Base-by-base conservation (phyloP, 306 rosid genomes). In the Cicer arietinum region DNA sequence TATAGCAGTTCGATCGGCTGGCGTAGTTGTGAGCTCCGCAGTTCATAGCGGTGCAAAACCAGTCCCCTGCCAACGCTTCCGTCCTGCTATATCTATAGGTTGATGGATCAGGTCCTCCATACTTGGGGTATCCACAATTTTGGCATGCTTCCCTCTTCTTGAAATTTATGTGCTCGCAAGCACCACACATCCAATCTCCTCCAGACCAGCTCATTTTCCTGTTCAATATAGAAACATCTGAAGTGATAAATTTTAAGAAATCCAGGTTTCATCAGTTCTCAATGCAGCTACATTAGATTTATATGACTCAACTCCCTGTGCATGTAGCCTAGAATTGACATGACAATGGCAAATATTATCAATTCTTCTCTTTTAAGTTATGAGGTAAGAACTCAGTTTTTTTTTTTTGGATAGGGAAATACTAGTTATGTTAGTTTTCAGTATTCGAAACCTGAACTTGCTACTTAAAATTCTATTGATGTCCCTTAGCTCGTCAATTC, bases 11-110 rank as follows among this genome's bases (percentile, higher is more conserved):
- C 18, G 94, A 79, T 77, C 99, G 81, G 85, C 96, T 92, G 43
- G 99, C 99, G 18, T 90, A 95, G 81, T 95, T 95, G 82, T 95
- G 99, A 77, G 92, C 92, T 45, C 96, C 96, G 30, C 99, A 95
- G 80, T 76, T 87, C 80, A 71, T 76, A 48, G 81, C 52, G 12
- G 78, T 72, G 91, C 99, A 95, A 76, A 74, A 84, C 98, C 99
- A 95, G 83, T 95, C 99, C 71, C 99, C 99, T 8, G 99, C 90
- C 85, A 94, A 80, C 3, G 86, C 89, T 74, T 91, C 97, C 39
- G 92, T 88, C 74, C 79, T 85, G 76, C 76, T 85, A 82, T 82
- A 86, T 16, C 66, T 84, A 59, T 86, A 90, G n/a, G 92, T 84
- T 37, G 96, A 76, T 20, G 93, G 92, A 77, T 95, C 98, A 14